phyloP scores from a whole-genome alignment of 1,139 yeast species.

The Candida sp. region DNA sequence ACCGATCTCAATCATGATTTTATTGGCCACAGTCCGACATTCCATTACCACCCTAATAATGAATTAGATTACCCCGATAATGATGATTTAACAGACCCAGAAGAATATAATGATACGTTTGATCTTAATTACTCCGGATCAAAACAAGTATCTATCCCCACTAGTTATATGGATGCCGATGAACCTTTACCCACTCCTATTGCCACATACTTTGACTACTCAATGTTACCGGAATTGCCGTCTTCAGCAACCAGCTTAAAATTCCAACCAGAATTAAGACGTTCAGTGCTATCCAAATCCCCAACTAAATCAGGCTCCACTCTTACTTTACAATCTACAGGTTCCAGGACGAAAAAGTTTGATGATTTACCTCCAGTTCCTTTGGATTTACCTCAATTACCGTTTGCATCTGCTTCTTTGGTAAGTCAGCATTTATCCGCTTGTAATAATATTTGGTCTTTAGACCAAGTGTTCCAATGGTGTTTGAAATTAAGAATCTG shows the following conservation, averaged over 20 bases:
- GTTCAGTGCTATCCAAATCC: slow-evolving; percentile 9
- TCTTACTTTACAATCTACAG: slow-evolving; percentile 12
- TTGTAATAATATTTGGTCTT: slow-evolving; percentile 39
- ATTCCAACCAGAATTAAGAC: neutral
- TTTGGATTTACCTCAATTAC: slow-evolving; percentile 52
- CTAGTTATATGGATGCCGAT: neutral
- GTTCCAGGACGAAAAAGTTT: slow-evolving; percentile 12
- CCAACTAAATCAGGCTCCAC: slow-evolving; percentile 13
- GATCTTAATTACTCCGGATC: slow-evolving; percentile 9
- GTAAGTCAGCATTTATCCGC: slow-evolving; percentile 43
- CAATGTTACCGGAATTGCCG: slow-evolving; percentile 42
- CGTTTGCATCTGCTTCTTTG: slow-evolving; percentile 51
- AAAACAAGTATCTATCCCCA: slow-evolving; percentile 1
- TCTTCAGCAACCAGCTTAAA: slow-evolving; percentile 1
- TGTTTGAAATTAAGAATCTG: slow-evolving; percentile 48
- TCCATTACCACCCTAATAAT: neutral
- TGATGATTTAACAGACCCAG: neutral
- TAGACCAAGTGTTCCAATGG: slow-evolving; percentile 42
- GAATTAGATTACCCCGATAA: neutral
- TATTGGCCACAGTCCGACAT: slow-evolving; percentile 1
- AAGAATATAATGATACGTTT: slow-evolving; percentile 3
- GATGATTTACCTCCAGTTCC: slow-evolving; percentile 48
- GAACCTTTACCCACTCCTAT: slow-evolving; percentile 14
- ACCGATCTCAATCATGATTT: neutral
- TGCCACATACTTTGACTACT: slow-evolving; percentile 34